A percentile compares a stretch with the other conserved stretches of the same genome.
Evolutionary conservation across 768 basidiomycete species (phyloP).

Genomic region (Obba rivulosa): DNA sequence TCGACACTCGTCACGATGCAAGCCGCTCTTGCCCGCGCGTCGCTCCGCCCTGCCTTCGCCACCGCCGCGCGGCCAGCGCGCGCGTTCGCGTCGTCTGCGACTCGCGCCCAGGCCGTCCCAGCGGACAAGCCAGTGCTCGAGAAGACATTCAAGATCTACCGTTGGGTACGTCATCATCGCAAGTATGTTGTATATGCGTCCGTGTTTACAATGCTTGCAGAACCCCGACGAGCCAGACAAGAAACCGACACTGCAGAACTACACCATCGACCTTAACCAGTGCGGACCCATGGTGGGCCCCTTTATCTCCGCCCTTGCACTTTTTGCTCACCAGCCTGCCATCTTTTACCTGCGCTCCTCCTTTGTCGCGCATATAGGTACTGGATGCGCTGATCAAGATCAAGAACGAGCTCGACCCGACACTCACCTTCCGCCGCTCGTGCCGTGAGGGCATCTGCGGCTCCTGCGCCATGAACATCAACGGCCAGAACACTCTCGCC

Average conservation of each 20-base stretch:
- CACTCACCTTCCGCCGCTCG: constrained; percentile 90
- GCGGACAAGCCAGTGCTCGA: constrained; percentile 63
- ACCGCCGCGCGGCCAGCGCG: constrained; percentile 12
- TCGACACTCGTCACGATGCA: constrained; percentile 25
- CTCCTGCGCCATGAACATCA: constrained; percentile 98
- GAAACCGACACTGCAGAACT: constrained; percentile 88
- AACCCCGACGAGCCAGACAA: constrained; percentile 92
- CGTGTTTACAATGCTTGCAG: constrained; percentile 29
- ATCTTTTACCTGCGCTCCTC: neutral
- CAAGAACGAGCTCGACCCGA: constrained; percentile 97
- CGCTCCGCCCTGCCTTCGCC: constrained; percentile 4
- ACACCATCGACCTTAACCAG: constrained; percentile 88
- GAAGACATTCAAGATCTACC: constrained; percentile 98
- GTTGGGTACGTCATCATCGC: constrained; percentile 69
- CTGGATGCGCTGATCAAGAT: constrained; percentile 97
- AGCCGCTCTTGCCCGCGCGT: constrained; percentile 44
- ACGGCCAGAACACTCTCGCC: constrained; percentile 96
- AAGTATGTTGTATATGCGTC: neutral
- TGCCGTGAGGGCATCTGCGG: constrained; percentile 97
- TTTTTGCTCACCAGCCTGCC: neutral
- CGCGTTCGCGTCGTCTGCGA: constrained; percentile 26
- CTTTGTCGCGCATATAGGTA: constrained; percentile 35
- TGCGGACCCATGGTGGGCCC: constrained; percentile 85
- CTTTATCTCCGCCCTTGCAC: constrained; percentile 3
- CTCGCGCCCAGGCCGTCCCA: constrained; percentile 38